These are phyloP conservation scores for Tolypocladium tropicale DNA, from an alignment of 2,329 filamentous ascomycete species.

Conservation along the genomic window DNA sequence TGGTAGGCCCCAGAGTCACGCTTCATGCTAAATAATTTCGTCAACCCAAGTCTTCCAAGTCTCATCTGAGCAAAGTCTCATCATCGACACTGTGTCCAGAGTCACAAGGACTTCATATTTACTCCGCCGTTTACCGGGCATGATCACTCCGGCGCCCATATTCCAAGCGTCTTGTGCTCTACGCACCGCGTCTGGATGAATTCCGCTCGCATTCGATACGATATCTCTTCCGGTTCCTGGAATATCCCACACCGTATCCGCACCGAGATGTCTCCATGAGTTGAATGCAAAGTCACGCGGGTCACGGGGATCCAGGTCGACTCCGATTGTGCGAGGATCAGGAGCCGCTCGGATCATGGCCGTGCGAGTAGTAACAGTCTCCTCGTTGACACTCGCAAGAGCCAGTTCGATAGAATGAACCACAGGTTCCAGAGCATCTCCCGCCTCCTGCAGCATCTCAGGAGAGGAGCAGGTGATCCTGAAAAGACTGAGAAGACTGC, in stretches of 20 bases:
- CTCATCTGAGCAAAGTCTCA: constrained; percentile 11
- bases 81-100: constrained; percentile 19
- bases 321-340: constrained; percentile 29
- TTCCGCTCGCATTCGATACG: not conserved
- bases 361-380: constrained; percentile 26
- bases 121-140: constrained; percentile 16
- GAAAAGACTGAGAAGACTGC: constrained; percentile 12
- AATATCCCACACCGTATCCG: constrained; percentile 26
- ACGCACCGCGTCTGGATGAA: constrained; percentile 18
- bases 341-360: constrained; percentile 23
- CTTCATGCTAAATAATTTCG: not conserved
- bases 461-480: constrained; percentile 8
- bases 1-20: too few relatives aligned
- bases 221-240: constrained; percentile 10
- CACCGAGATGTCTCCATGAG: constrained; percentile 33
- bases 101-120: constrained; percentile 21
- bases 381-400: constrained; percentile 24
- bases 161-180: constrained; percentile 18
- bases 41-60: constrained; percentile 19
- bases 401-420: constrained; percentile 17
- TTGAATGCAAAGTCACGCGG: constrained; percentile 31
- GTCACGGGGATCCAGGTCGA: constrained; percentile 29
- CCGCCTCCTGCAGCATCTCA: not conserved
- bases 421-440: constrained; percentile 15
- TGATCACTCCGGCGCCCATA: constrained; percentile 19